Conservation (phyloP, 345 rosid genomes). For the Rhizophora apiculata region DNA sequence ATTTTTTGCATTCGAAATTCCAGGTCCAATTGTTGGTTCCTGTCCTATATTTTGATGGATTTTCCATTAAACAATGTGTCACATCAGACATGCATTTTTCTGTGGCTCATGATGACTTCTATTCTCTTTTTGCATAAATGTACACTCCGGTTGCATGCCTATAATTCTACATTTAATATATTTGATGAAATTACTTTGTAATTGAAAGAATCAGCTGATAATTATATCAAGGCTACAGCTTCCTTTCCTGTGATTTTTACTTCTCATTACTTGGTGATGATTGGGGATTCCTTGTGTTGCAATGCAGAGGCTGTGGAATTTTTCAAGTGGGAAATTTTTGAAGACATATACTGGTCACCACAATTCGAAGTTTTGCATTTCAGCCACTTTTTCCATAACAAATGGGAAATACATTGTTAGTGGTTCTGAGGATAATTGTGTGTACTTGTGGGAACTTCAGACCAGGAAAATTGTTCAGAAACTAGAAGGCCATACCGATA, state of each 20-base stretch:
- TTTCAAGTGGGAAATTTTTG: slow-evolving; percentile 63
- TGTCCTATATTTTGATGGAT: too few relatives aligned
- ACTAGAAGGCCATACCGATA: slow-evolving; percentile 86
- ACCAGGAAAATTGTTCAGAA: slow-evolving; percentile 74
- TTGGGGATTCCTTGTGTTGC: slow-evolving; percentile 7
- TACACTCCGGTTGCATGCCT: too few relatives aligned
- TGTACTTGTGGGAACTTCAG: slow-evolving; percentile 93
- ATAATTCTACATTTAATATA: background rate
- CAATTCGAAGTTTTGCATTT: slow-evolving; percentile 63
- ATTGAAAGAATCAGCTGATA: too few relatives aligned
- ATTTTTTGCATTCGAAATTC: background rate
- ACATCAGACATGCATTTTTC: too few relatives aligned
- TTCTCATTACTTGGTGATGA: background rate
- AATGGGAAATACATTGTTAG: slow-evolving; percentile 76
- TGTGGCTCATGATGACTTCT: too few relatives aligned
- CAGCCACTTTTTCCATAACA: slow-evolving; percentile 76
- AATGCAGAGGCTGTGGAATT: slow-evolving; percentile 85
- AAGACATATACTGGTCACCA: slow-evolving; percentile 80
- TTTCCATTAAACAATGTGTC: too few relatives aligned
- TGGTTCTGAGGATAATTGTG: slow-evolving; percentile 83
- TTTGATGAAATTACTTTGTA: background rate
- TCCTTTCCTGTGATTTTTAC: background rate
- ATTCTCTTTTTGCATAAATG: too few relatives aligned
- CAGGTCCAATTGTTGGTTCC: too few relatives aligned
- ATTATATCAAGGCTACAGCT: background rate